Percentiles rank a stretch among this genome's conserved stretches.
phyloP scores from a whole-genome alignment of 2,329 filamentous ascomycete species.

The Dendryphion nanum region DNA sequence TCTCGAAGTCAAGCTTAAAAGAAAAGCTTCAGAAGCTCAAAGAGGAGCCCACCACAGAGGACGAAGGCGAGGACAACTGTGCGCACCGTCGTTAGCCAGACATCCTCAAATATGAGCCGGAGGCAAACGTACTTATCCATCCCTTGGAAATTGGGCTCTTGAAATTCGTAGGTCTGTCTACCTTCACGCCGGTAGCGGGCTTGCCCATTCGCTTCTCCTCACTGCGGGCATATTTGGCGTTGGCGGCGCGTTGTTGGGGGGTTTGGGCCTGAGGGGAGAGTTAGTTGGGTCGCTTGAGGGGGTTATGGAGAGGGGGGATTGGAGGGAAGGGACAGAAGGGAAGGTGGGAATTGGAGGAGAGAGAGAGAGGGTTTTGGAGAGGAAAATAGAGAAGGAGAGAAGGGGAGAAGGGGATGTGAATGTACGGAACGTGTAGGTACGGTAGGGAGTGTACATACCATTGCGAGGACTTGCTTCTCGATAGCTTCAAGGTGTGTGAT shows the following conservation, averaged over 20 bases:
- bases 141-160: conserved; percentile 55
- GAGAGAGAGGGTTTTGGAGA: no score
- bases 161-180: conserved; percentile 34
- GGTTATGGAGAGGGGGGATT: conserved; percentile 1
- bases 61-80: conserved; percentile 62
- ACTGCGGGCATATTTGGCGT: conserved; percentile 73
- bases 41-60: conserved; percentile 59
- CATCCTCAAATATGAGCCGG: background rate
- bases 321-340: background rate
- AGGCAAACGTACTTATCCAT: conserved; percentile 58
- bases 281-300: no score
- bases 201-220: conserved; percentile 76
- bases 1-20: conserved; percentile 38
- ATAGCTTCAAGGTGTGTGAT: no score
- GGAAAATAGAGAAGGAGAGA: no score
- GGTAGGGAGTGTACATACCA: no score
- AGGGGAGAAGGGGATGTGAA: no score
- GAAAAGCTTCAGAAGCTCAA: conserved; percentile 55
- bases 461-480: no score
- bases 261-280: conserved; percentile 66
- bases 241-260: conserved; percentile 76
- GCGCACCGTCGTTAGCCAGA: background rate
- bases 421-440: no score
- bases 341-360: background rate
- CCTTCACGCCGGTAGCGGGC: conserved; percentile 53